phyloP scores from a whole-genome alignment of 345 rosid genomes.

The Orychophragmus violaceus region DNA sequence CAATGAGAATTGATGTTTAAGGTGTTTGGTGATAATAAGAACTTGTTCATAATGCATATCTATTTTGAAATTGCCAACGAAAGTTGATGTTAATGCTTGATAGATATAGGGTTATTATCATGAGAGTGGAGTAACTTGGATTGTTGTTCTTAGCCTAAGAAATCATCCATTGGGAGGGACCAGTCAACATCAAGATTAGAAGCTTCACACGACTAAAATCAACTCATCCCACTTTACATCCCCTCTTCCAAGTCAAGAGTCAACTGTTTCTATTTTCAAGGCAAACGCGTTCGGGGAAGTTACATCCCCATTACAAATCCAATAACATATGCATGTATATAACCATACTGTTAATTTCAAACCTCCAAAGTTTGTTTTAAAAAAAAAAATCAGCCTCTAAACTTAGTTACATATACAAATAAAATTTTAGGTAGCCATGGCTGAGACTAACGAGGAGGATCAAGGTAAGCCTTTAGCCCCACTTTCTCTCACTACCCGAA shows the following conservation, averaged over 20 bases:
- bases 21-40: no score
- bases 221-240: conserved; percentile 4
- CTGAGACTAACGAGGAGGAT: conserved; percentile 2
- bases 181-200: no score
- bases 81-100: no score
- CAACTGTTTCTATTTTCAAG: background rate
- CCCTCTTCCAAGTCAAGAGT: conserved; percentile 15
- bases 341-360: background rate
- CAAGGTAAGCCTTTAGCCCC: conserved; percentile 20
- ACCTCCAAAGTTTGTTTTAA: background rate
- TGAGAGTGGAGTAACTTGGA: no score
- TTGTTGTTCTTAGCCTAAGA: no score
- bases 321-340: background rate
- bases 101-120: no score
- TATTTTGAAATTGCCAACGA: no score
- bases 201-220: background rate
- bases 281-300: conserved; percentile 4
- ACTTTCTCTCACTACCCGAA: conserved; percentile 1
- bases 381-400: background rate
- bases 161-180: no score
- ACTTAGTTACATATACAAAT: background rate
- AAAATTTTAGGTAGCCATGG: background rate
- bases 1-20: no score
- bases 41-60: no score
- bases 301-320: background rate